Percentiles rank a stretch among this genome's conserved stretches.
These are phyloP conservation scores for Lentinula novae-zelandiae DNA, from an alignment of 1,284 basidiomycete genomes.

Conservation along the genomic window DNA sequence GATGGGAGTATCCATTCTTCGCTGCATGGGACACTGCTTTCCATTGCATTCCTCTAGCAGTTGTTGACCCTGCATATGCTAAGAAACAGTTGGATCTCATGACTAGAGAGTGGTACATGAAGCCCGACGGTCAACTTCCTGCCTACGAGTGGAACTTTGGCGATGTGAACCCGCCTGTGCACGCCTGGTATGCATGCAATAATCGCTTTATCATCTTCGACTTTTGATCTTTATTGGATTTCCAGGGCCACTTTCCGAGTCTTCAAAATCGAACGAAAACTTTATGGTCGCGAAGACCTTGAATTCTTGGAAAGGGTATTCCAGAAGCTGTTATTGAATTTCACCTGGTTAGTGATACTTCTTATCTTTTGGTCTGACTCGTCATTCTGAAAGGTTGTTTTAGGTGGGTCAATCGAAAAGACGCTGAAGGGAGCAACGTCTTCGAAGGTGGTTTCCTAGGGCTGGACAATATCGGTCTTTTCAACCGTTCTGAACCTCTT, in stretches of 20 bases:
- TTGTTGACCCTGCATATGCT: conserved; percentile 92
- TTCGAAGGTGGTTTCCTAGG: conserved; percentile 99
- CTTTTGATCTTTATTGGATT: neutral
- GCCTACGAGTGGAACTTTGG: conserved; percentile 99
- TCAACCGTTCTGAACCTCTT: conserved; percentile 95
- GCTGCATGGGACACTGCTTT: conserved; percentile 97
- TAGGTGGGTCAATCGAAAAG: conserved; percentile 99
- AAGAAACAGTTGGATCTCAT: conserved; percentile 97
- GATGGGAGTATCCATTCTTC: conserved; percentile 98
- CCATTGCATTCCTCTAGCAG: conserved; percentile 95
- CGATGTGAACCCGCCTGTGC: conserved; percentile 96
- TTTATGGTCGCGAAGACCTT: conserved; percentile 88
- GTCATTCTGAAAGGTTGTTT: neutral
- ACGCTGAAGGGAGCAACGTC: conserved; percentile 90
- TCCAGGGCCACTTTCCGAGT: conserved; percentile 90
- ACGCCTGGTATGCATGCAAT: conserved; percentile 70
- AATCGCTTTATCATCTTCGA: neutral
- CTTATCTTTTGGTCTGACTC: neutral
- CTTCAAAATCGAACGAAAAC: conserved; percentile 97
- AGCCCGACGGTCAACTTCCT: conserved; percentile 96
- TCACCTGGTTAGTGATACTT: conserved; percentile 74
- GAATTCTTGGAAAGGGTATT: conserved; percentile 96
- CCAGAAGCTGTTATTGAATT: conserved; percentile 95
- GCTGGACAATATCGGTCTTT: conserved; percentile 96
- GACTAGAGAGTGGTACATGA: conserved; percentile 99